Evolutionary conservation across 306 rosid species (phyloP).

Genomic region (Vigna trinervia): DNA sequence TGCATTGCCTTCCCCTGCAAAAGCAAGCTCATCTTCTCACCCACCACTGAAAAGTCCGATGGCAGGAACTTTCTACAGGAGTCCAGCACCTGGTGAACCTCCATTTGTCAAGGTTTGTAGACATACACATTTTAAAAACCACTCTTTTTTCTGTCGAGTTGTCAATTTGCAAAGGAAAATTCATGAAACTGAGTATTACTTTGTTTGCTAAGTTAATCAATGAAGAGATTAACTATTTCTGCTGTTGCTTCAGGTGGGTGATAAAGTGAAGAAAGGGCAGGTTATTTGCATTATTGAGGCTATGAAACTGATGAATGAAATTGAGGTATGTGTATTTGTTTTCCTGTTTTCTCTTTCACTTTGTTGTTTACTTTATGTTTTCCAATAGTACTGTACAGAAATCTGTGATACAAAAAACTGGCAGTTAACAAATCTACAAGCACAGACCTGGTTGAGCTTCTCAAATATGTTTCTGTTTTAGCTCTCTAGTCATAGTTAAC

Average conservation of each 20-base stretch:
- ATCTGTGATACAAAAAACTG: not conserved
- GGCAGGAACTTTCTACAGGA: conserved; percentile 91
- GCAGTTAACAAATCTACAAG: not conserved
- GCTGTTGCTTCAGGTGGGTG: conserved; percentile 77
- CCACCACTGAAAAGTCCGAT: conserved; percentile 85
- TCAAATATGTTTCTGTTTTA: conserved; percentile 1
- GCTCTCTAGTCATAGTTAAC: not conserved
- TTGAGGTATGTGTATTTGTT: conserved; percentile 62
- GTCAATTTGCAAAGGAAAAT: conserved; percentile 17
- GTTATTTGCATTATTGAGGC: conserved; percentile 91
- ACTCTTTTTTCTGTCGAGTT: conserved; percentile 22
- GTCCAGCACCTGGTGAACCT: conserved; percentile 88
- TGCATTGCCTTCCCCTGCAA: conserved; percentile 66
- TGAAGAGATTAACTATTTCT: conserved; percentile 22
- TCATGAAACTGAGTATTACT: not conserved
- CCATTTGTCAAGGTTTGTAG: conserved; percentile 78
- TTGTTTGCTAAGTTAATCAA: not conserved
- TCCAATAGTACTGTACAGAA: not conserved
- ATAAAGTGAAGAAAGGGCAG: conserved; percentile 92
- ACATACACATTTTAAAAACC: not conserved
- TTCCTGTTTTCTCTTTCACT: not conserved
- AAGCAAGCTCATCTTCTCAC: conserved; percentile 63
- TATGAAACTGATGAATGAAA: conserved; percentile 98
- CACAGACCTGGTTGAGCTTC: not conserved
- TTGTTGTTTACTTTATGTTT: conserved; percentile 15